phyloP scores from a whole-genome alignment of 148 eudicot genomes.

The Cornus kousa region DNA sequence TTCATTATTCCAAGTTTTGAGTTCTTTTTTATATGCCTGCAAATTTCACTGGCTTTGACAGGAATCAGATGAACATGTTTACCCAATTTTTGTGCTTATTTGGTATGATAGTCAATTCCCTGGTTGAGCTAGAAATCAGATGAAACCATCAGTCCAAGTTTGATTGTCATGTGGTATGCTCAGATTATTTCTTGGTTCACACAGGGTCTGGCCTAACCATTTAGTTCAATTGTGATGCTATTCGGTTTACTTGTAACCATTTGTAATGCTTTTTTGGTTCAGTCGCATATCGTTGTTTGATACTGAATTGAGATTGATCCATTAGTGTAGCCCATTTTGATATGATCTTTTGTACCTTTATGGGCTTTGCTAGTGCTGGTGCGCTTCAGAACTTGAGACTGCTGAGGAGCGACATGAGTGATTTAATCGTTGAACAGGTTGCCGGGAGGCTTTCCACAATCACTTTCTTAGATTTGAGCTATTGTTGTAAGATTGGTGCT shows the following conservation, averaged over 20 bases:
- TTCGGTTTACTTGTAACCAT: too few relatives aligned
- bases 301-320: background rate
- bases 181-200: too few relatives aligned
- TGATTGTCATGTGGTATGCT: too few relatives aligned
- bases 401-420: constrained; percentile 57
- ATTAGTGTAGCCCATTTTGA: background rate
- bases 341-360: background rate
- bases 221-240: too few relatives aligned
- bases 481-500: constrained; percentile 46
- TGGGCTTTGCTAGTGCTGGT: constrained; percentile 47
- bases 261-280: background rate
- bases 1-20: background rate
- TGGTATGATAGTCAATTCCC: too few relatives aligned
- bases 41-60: background rate
- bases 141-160: background rate
- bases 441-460: constrained; percentile 45
- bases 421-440: constrained; percentile 51
- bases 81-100: background rate
- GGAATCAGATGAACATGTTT: background rate
- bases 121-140: background rate
- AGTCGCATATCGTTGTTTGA: background rate
- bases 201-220: too few relatives aligned
- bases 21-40: background rate
- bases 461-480: constrained; percentile 59
- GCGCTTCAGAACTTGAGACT: constrained; percentile 51